Conservation (phyloP, 345 rosid species). For the Eucalyptus pauciflora region DNA sequence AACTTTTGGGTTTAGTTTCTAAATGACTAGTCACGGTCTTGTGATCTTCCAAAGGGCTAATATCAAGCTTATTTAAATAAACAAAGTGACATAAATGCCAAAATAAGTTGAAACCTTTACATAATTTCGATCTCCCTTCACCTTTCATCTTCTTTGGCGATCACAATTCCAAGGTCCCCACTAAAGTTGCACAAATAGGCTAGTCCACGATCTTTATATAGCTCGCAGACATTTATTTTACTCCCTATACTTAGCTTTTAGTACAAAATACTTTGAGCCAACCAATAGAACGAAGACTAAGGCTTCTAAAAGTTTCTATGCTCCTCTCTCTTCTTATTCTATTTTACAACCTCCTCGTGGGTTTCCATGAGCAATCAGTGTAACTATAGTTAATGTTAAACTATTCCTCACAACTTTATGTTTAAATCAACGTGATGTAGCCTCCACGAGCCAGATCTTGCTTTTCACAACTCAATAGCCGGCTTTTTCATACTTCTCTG, state of each 20-base stretch:
- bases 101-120: neutral
- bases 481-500: neutral
- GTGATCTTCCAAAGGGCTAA: neutral
- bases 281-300: neutral
- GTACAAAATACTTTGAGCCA: neutral
- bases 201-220: neutral
- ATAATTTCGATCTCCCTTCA: neutral
- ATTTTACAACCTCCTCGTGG: neutral
- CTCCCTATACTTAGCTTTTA: neutral
- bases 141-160: neutral
- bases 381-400: neutral
- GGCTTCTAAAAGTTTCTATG: neutral
- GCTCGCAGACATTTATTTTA: neutral
- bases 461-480: neutral
- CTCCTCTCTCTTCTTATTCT: neutral
- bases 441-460: neutral
- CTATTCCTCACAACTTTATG: neutral
- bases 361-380: neutral
- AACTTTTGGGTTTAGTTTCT: neutral
- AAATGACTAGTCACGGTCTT: neutral
- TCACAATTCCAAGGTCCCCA: neutral
- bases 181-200: neutral
- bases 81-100: neutral
- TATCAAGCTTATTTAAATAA: neutral
- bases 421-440: neutral